These are phyloP conservation scores for Astraeus odoratus DNA, from an alignment of 768 basidiomycete genomes.

Conservation along the genomic window DNA sequence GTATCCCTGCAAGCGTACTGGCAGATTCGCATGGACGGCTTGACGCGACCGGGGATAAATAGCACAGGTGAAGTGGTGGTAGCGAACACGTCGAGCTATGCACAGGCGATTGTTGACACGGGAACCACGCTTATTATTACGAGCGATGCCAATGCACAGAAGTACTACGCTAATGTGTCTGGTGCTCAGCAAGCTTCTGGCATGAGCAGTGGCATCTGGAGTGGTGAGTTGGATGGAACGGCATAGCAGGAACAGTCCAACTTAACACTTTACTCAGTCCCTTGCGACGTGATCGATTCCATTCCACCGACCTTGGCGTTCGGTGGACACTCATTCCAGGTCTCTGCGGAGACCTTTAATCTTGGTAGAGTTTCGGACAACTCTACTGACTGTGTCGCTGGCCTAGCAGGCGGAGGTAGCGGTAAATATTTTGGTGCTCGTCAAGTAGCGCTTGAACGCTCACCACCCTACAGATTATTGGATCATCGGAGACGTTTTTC, in stretches of 20 bases:
- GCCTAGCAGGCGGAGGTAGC: slow-evolving; percentile 26
- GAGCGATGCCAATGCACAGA: slow-evolving; percentile 17
- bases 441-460: background rate
- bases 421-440: slow-evolving; percentile 3
- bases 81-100: slow-evolving; percentile 15
- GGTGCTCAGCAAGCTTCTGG: slow-evolving; percentile 19
- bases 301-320: slow-evolving; percentile 31
- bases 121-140: slow-evolving; percentile 25
- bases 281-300: slow-evolving; percentile 23
- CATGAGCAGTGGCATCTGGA: slow-evolving; percentile 31
- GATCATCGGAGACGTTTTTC: slow-evolving; percentile 31
- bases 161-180: slow-evolving; percentile 25
- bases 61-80: slow-evolving; percentile 17
- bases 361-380: slow-evolving; percentile 30
- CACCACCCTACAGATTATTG: slow-evolving; percentile 16
- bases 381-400: slow-evolving; percentile 31
- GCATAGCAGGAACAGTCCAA: too few relatives aligned
- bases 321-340: slow-evolving; percentile 31
- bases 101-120: slow-evolving; percentile 30
- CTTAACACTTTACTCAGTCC: slow-evolving; percentile 19
- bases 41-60: slow-evolving; percentile 19
- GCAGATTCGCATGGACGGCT: slow-evolving; percentile 29
- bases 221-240: slow-evolving; percentile 16
- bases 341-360: slow-evolving; percentile 34
- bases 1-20: slow-evolving; percentile 31